Evolutionary conservation across 768 basidiomycete genomes (phyloP), one percentile per base, ranked within the genome.

Genomic region (Ephemerocybe angulata): DNA sequence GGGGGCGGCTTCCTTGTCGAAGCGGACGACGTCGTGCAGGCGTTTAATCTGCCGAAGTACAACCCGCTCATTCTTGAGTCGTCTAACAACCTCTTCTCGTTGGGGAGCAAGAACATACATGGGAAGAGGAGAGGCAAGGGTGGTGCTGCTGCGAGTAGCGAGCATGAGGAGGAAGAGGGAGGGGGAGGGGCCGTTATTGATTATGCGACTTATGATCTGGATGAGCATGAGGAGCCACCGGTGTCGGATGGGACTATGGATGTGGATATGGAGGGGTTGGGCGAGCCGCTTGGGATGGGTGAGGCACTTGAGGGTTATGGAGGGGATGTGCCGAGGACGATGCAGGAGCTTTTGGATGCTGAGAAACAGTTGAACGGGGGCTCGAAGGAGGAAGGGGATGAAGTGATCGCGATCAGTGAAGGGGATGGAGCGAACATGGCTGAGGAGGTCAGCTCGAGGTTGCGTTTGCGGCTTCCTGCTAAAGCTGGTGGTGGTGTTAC

Each of bases 21-120:
- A 13, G 86, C 83, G 6, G 88, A 86, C 62, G 83, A 81, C 56
- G 85, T 92, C 51, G 87, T 93, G 2, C 75, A 87, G 66, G 80
- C 83, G 2, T 93, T 83, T 66, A 78, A 79, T 54, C 71, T 93
- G 25, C 90, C 90, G 1, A 83, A 83, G 58, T 78, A 80, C 62
- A 76, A 74, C 42, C 72, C 75, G 31, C 62, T 70, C 31, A 64
- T 68, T 0, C 60, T 67, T 38, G 54, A 60, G 22, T 55, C 62
- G 17, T 47, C 42, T 43, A 48, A 53, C 46, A 57, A 52, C 52
- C 53, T 57, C 46, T 55, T 56, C 52, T 19, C 31, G 37, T 24
- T n/a, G 29, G 47, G 30, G 37, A 55, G 58, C 6, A 24, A 52
- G 25, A 38, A 61, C n/a, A 55, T 63, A 12, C 51, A 31, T 52